Evolutionary conservation across 345 rosid species (phyloP).

Genomic region (Populus davidiana): DNA sequence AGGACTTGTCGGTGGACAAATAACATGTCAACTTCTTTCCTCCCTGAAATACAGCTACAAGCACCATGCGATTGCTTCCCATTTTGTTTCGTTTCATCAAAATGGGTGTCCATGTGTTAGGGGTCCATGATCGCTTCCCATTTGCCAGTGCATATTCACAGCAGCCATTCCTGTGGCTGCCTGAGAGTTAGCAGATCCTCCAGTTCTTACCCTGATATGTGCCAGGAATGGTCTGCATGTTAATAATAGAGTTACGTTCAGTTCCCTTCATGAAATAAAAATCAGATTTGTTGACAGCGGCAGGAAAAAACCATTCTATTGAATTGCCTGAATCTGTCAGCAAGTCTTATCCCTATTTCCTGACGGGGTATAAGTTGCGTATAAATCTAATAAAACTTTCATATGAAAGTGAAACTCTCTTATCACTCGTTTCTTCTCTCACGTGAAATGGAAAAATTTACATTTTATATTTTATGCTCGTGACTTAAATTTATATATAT

Average conservation of each 20-base stretch:
- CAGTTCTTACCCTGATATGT: too few species aligned
- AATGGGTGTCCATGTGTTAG: conserved; percentile 12
- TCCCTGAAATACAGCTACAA: background rate
- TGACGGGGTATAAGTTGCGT: background rate
- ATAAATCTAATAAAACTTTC: too few species aligned
- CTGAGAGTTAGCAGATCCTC: too few species aligned
- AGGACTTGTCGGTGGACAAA: background rate
- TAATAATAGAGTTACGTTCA: too few species aligned
- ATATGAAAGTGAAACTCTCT: background rate
- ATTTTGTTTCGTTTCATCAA: background rate
- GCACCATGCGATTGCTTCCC: background rate
- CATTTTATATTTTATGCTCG: background rate
- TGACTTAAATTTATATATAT: background rate
- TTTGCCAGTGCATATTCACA: background rate
- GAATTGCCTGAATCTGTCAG: background rate
- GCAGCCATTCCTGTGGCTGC: background rate
- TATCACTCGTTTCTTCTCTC: background rate
- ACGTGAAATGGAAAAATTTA: background rate
- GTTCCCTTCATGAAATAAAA: too few species aligned
- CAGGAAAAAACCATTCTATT: background rate
- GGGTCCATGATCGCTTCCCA: conserved; percentile 10
- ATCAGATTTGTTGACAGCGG: background rate
- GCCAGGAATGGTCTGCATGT: too few species aligned
- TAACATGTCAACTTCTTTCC: background rate
- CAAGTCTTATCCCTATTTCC: background rate